Base-by-base conservation (phyloP, 805 yeast species). In the Metschnikowia borealis region DNA sequence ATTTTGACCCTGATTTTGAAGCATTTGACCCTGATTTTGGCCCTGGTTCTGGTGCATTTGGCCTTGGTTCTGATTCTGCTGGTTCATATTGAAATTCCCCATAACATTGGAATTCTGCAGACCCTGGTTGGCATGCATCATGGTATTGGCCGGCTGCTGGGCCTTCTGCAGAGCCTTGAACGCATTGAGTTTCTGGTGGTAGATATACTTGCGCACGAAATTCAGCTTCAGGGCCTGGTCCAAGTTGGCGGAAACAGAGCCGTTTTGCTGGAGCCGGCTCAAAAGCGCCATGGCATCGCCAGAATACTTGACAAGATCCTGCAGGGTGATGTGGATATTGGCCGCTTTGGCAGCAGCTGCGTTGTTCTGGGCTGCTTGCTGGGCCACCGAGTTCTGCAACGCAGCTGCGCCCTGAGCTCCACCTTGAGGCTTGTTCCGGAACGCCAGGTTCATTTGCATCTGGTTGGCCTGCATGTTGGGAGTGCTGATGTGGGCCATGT, bases 241-340 rank as follows among this genome's bases (percentile, higher is more conserved):
- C 53, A 73, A 60, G 35, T 65, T 64, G 5, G 63, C 56, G 38
- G 61, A 71, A 29, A 73, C 62, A 1, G 71, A 62, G 4, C 73
- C 66, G 46, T 62, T 66, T 13, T 67, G 67, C 49, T 73, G 76
- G 46, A 74, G 59, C 44, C 70, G 60, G 18, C 57, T 48, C 49
- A 73, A 63, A 26, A 71, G 56, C n/a, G 66, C 62, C 69, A 73
- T 61, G 2, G 78, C 78, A 42, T 70, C 76, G 8, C 67, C 58
- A 35, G 67, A 64, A 56, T 71, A 70, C 56, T 71, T 70, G 52
- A 61, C 58, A 38, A 70, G 62, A 50, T 73, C 78, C 46, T 72
- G 74, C 6, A 62, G 18, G 4, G 58, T 53, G 43, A 56, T 50
- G 32, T 52, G 58, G 31, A 54, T 47, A 33, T 54, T 52, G 26